These are phyloP conservation scores for Volvox africanus DNA, from an alignment of 139 green algal species.

Conservation along the genomic window DNA sequence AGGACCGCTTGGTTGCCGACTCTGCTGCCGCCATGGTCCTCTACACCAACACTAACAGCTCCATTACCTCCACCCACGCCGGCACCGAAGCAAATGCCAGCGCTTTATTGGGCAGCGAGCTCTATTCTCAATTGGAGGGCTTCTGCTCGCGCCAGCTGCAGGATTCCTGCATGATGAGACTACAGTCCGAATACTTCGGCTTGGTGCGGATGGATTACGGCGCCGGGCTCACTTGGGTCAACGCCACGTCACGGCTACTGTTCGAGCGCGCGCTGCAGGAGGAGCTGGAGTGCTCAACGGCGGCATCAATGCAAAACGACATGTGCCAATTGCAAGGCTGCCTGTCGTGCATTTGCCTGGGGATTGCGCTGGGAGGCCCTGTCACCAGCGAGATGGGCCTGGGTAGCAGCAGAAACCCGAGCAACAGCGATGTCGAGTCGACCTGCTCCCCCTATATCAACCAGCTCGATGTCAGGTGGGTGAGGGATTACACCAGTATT, in stretches of 20 bases:
- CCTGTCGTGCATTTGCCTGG: slow-evolving; percentile 58
- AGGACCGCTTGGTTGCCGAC: neutral
- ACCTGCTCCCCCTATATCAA: slow-evolving; percentile 47
- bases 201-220: slow-evolving; percentile 27
- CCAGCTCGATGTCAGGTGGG: slow-evolving; percentile 46
- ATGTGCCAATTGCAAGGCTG: slow-evolving; percentile 31
- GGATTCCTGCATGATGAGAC: slow-evolving; percentile 2
- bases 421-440: neutral
- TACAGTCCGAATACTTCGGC: neutral
- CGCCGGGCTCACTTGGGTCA: slow-evolving; percentile 24
- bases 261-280: slow-evolving; percentile 32
- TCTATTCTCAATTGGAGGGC: neutral
- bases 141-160: slow-evolving; percentile 26
- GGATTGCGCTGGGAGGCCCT: slow-evolving; percentile 11
- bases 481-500: neutral
- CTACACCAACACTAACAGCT: neutral
- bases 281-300: slow-evolving; percentile 16
- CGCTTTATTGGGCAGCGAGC: neutral
- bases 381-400: neutral
- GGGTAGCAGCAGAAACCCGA: neutral
- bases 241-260: slow-evolving; percentile 46
- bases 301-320: neutral
- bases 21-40: neutral
- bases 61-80: neutral
- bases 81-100: neutral